A percentile compares a stretch with the other conserved stretches of the same genome.
Evolutionary conservation across 2,329 filamentous ascomycete genomes (phyloP).

Genomic region (Trichoderma semiorbis): DNA sequence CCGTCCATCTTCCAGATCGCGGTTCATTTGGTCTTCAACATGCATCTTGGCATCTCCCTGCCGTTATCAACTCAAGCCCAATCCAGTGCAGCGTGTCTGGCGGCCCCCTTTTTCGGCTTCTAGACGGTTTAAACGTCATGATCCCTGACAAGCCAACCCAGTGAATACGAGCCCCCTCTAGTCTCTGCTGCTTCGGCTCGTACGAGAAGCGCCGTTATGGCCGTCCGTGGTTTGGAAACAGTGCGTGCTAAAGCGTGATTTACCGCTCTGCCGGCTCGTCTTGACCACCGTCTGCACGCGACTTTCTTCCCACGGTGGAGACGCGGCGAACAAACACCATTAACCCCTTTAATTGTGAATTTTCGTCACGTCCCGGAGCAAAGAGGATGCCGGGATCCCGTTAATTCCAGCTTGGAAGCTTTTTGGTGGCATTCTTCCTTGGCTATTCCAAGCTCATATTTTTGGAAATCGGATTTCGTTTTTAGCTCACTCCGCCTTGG

Average conservation of each 20-base stretch:
- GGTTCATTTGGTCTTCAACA: neutral
- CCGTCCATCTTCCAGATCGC: slow-evolving; percentile 6
- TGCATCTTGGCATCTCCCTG: neutral
- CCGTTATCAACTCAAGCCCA: neutral
- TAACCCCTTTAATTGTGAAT: slow-evolving; percentile 10
- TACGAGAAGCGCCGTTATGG: slow-evolving; percentile 3
- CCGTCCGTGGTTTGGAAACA: neutral
- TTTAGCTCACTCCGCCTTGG: neutral
- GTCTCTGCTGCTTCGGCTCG: slow-evolving; percentile 4
- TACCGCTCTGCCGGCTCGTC: neutral
- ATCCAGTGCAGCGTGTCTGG: slow-evolving; percentile 1
- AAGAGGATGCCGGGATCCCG: neutral
- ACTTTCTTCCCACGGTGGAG: slow-evolving; percentile 11
- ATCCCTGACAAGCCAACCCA: slow-evolving; percentile 1
- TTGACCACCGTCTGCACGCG: neutral
- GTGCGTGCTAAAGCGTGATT: slow-evolving; percentile 11
- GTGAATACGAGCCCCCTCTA: slow-evolving; percentile 14
- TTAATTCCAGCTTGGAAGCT: neutral
- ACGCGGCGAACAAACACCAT: slow-evolving; percentile 14
- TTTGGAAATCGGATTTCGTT: neutral
- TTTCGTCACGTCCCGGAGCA: neutral
- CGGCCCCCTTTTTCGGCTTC: slow-evolving; percentile 1
- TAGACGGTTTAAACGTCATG: slow-evolving; percentile 3
- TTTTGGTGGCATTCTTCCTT: neutral
- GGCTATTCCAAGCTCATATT: neutral